Evolutionary conservation across 129 eudicot genomes (phyloP).

Genomic region (Apium graveolens): DNA sequence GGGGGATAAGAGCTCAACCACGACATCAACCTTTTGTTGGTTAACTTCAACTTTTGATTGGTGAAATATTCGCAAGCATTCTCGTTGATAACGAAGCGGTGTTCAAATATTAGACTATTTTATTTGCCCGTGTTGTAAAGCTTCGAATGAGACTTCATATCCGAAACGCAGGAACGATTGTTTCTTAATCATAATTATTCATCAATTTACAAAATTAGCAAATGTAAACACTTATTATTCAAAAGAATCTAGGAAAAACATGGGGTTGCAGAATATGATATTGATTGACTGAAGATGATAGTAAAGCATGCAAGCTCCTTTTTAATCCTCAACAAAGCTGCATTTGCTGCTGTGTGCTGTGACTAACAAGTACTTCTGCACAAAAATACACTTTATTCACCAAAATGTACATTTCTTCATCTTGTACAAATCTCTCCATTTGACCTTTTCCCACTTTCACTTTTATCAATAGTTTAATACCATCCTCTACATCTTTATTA

Average conservation of each 20-base stretch:
- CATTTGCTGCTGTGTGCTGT: background rate
- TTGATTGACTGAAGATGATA: background rate
- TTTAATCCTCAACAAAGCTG: background rate
- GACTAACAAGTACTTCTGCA: background rate
- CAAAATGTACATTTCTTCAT: background rate
- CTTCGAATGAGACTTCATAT: too few species aligned
- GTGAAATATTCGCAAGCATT: background rate
- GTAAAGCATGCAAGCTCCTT: background rate
- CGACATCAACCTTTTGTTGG: too few species aligned
- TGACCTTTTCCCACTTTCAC: background rate
- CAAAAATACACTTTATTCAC: background rate
- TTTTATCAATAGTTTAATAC: too few species aligned
- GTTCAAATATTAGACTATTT: too few species aligned
- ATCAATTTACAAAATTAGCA: too few species aligned
- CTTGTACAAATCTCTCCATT: background rate
- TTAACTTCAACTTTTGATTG: too few species aligned
- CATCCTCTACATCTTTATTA: background rate
- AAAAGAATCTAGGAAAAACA: background rate
- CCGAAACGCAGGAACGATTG: too few species aligned
- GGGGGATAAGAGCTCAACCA: too few species aligned
- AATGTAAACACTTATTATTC: too few species aligned
- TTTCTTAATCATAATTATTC: too few species aligned
- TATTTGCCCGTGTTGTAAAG: too few species aligned
- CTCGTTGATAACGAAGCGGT: background rate
- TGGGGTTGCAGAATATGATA: background rate